A percentile compares a stretch with the other conserved stretches of the same genome.
Conservation (phyloP, 176 grass and related monocot genomes). For the Areca catechu region DNA sequence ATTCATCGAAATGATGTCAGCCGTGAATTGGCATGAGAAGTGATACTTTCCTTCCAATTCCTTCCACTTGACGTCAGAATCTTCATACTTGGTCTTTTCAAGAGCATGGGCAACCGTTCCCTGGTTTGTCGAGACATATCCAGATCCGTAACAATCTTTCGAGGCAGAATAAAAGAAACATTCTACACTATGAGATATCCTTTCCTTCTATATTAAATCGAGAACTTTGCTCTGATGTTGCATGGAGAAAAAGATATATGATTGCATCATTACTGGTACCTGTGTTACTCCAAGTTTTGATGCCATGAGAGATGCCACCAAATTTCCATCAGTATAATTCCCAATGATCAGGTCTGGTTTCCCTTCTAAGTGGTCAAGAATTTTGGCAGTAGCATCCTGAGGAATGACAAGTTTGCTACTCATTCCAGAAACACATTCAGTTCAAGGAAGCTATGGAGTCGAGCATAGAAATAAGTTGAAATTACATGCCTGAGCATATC, state of each 20-base stretch:
- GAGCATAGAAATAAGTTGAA: not conserved
- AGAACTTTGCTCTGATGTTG: too few relatives aligned
- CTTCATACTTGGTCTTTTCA: slow-evolving; percentile 92
- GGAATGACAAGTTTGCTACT: not conserved
- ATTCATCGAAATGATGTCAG: slow-evolving; percentile 97
- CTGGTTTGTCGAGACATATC: slow-evolving; percentile 15
- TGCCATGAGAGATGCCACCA: slow-evolving; percentile 79
- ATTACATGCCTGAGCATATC: slow-evolving; percentile 73
- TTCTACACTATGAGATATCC: too few relatives aligned
- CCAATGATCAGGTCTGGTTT: slow-evolving; percentile 95
- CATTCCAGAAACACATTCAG: too few relatives aligned
- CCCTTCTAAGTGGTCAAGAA: slow-evolving; percentile 69
- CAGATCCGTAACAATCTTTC: too few relatives aligned
- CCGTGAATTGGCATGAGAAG: slow-evolving; percentile 96
- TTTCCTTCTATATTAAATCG: too few relatives aligned
- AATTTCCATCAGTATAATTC: slow-evolving; percentile 93
- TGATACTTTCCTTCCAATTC: slow-evolving; percentile 83
- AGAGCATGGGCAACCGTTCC: slow-evolving; percentile 93
- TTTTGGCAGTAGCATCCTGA: slow-evolving; percentile 67
- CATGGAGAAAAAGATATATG: too few relatives aligned
- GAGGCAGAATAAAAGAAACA: too few relatives aligned
- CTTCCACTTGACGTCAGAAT: slow-evolving; percentile 92
- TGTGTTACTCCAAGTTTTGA: slow-evolving; percentile 83
- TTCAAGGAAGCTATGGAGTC: too few relatives aligned
- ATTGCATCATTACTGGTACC: slow-evolving; percentile 15